Conservation (phyloP, 805 yeast genomes). For the Candida chauliodis region DNA sequence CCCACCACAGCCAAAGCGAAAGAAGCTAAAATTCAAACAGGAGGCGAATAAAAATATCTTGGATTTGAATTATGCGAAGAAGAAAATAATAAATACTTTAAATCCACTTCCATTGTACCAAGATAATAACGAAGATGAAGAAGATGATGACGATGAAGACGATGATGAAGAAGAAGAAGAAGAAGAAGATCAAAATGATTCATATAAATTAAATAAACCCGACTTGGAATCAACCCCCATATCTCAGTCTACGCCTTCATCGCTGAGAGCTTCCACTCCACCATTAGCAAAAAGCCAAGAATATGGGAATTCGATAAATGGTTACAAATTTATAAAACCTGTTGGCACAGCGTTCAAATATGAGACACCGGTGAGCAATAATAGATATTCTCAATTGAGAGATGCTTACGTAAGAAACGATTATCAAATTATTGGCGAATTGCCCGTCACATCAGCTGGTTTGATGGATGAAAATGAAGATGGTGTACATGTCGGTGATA, state of each 20-base stretch:
- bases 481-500: slow-evolving; percentile 35
- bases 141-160: slow-evolving; percentile 11
- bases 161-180: slow-evolving; percentile 12
- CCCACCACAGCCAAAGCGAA: slow-evolving; percentile 37
- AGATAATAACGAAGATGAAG: slow-evolving; percentile 9
- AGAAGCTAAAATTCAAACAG: slow-evolving; percentile 27
- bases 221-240: slow-evolving; percentile 30
- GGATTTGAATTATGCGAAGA: slow-evolving; percentile 30
- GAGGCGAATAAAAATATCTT: slow-evolving; percentile 22
- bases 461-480: slow-evolving; percentile 31
- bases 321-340: slow-evolving; percentile 42
- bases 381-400: slow-evolving; percentile 8
- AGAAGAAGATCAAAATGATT: slow-evolving; percentile 11
- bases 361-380: slow-evolving; percentile 17
- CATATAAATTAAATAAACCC: slow-evolving; percentile 1
- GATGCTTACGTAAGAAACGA: slow-evolving; percentile 24
- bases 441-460: slow-evolving; percentile 29
- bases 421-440: slow-evolving; percentile 28
- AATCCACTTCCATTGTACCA: slow-evolving; percentile 5
- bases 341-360: slow-evolving; percentile 12
- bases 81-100: slow-evolving; percentile 20
- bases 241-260: slow-evolving; percentile 42
- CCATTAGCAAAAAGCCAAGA: slow-evolving; percentile 16
- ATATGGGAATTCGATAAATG: slow-evolving; percentile 37
- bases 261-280: slow-evolving; percentile 35